Evolutionary conservation across 768 basidiomycete species (phyloP).

Genomic region (Russula sp.): DNA sequence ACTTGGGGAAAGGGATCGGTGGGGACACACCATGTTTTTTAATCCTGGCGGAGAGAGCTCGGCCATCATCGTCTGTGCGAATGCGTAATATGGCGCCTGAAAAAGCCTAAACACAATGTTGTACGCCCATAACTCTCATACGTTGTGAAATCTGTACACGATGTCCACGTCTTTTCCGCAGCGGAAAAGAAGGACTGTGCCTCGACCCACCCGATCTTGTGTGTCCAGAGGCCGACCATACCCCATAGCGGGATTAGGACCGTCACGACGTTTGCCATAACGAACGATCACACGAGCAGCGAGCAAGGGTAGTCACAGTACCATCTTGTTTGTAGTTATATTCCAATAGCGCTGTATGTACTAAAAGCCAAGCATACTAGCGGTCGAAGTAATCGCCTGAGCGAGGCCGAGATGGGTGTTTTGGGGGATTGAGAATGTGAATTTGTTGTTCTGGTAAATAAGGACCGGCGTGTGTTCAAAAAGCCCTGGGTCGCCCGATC

Average conservation of each 20-base stretch:
- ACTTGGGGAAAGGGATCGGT: no score
- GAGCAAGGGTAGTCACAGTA: slow-evolving; percentile 1
- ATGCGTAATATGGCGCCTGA: slow-evolving; percentile 84
- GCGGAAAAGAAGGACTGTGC: not conserved
- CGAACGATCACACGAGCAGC: slow-evolving; percentile 35
- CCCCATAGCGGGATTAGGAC: slow-evolving; percentile 80
- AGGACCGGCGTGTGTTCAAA: slow-evolving; percentile 66
- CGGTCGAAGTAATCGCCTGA: slow-evolving; percentile 68
- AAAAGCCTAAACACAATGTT: slow-evolving; percentile 75
- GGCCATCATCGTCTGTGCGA: slow-evolving; percentile 83
- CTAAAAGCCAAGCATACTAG: slow-evolving; percentile 71
- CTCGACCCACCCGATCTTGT: slow-evolving; percentile 53
- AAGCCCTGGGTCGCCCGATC: slow-evolving; percentile 43
- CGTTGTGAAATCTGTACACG: slow-evolving; percentile 51
- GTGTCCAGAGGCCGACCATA: slow-evolving; percentile 79
- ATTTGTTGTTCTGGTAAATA: slow-evolving; percentile 77
- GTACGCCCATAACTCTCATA: slow-evolving; percentile 87
- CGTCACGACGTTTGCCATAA: slow-evolving; percentile 68
- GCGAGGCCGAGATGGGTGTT: slow-evolving; percentile 72
- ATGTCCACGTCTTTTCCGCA: not conserved
- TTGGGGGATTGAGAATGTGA: slow-evolving; percentile 72
- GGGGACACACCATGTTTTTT: slow-evolving; percentile 63
- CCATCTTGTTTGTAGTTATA: slow-evolving; percentile 77
- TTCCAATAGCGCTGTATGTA: slow-evolving; percentile 76
- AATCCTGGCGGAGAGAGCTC: slow-evolving; percentile 84